Evolutionary conservation across 176 grass and related monocot genomes (phyloP), one percentile per base, ranked within the genome.

Genomic region (Carex littledalei): DNA sequence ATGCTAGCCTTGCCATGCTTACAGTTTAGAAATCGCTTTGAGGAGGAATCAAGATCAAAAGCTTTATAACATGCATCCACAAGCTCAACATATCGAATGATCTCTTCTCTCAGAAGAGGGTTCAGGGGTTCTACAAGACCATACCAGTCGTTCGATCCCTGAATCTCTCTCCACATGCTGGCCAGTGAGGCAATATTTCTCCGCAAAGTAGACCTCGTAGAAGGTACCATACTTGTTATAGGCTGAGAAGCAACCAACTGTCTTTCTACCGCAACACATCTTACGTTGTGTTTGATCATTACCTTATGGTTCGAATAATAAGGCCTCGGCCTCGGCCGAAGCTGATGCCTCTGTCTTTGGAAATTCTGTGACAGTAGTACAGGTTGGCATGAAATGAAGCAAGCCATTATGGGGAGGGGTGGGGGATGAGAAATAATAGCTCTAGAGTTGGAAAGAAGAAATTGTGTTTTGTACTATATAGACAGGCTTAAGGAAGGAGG

Each of bases 51-150:
- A 0, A 95, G 90, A 43, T 95, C 93, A 49, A 92, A 91, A 52
- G 85, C 90, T 65, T 88, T 91, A 80, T 95, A 95, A 88, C 90
- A 92, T 8, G 93, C 90, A 62, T 69, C 24, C 8, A 95, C 93
- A 7, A 95, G 84, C 81, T 91, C 89, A 56, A 85, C 93, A 72
- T 95, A 95, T n/a, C 93, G 85, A 26, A 91, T 85, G 65, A 95
- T 83, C 90, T 95, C 93, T 16, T 62, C 31, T 3, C 85, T 80
- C 8, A 95, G 50, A 8, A 90, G 26, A 3, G 90, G 86, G 73
- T 91, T 84, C 57, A 74, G 56, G n/a, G 83, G 87, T 10, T 87
- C 63, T 0, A 92, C 56, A 2, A 95, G 87, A 9, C 65, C 84
- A 14, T 67, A 71, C 93, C 93, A 95, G 72, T 95, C 79, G 50